These are phyloP conservation scores for Raphanus sativus DNA, from an alignment of 345 rosid species.

Conservation along the genomic window DNA sequence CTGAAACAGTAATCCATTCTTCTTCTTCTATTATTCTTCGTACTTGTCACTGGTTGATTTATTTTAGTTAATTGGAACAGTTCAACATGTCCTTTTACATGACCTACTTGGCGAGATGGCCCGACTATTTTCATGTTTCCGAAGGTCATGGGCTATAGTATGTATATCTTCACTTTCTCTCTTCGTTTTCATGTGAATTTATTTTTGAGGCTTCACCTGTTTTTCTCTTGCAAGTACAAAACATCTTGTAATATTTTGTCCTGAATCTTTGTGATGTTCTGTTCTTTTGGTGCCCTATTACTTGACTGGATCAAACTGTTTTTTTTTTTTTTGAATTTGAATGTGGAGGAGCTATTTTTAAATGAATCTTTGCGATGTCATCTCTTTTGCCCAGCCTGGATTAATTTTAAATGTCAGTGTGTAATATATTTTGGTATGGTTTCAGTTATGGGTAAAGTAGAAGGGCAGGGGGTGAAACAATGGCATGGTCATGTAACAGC, in stretches of 20 bases:
- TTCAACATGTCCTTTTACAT: constrained; percentile 96
- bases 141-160: constrained; percentile 95
- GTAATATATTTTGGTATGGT: constrained; percentile 15
- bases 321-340: not conserved
- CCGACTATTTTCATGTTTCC: constrained; percentile 92
- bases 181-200: not conserved
- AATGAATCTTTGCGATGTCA: not conserved
- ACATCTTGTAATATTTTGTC: not conserved
- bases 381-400: not conserved
- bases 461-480: constrained; percentile 88
- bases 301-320: not conserved
- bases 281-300: not conserved
- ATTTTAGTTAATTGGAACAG: constrained; percentile 41
- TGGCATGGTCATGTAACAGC: constrained; percentile 99
- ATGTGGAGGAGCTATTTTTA: not conserved
- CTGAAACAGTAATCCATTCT: constrained; percentile 64
- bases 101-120: constrained; percentile 98
- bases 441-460: constrained; percentile 93
- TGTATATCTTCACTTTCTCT: constrained; percentile 7
- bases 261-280: not conserved
- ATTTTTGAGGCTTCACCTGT: not conserved
- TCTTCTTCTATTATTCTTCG: not conserved
- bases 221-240: not conserved
- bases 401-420: not conserved
- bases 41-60: not conserved